Percentiles rank a stretch among this genome's conserved stretches.
Conservation (phyloP, 208 protist genomes). For the Zelonia costaricensis region DNA sequence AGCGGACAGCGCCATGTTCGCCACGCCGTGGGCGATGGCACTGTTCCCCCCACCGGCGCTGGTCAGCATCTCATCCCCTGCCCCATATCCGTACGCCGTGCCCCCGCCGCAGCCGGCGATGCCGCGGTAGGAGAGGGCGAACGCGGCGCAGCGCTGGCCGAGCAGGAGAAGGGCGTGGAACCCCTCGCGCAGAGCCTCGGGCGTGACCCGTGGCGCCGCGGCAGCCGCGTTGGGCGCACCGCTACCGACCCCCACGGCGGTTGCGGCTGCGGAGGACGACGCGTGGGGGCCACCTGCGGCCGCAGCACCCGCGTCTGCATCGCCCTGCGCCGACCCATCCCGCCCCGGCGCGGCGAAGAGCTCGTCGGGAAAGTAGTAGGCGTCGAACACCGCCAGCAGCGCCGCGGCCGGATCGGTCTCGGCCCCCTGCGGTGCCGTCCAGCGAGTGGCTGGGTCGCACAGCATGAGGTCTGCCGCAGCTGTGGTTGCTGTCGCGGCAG, state of each 20-base stretch:
- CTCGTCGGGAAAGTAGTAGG: conserved; percentile 29
- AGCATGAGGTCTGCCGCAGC: background rate
- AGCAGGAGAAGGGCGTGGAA: conserved; percentile 31
- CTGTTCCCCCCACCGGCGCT: too few species aligned
- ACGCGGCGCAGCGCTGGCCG: conserved; percentile 30
- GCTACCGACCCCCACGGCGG: background rate
- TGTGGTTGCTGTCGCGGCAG: background rate
- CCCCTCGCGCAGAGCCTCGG: conserved; percentile 26
- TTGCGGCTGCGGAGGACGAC: background rate
- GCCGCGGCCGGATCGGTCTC: background rate
- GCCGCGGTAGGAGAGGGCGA: conserved; percentile 25
- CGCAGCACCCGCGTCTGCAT: background rate
- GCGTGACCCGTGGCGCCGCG: background rate
- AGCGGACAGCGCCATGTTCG: too few species aligned
- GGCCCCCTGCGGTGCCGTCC: background rate
- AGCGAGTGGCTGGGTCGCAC: conserved; percentile 9
- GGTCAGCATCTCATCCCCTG: too few species aligned
- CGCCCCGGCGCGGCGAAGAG: conserved; percentile 7
- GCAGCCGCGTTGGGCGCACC: too few species aligned
- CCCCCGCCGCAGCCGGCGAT: conserved; percentile 2
- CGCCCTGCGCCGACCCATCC: too few species aligned
- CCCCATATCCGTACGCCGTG: too few species aligned
- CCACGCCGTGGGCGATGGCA: too few species aligned
- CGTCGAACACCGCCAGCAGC: conserved; percentile 31
- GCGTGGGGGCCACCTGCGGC: too few species aligned